Percentiles rank a stretch among this genome's conserved stretches.
Conservation (phyloP, 2,329 filamentous ascomycete genomes). For the Pleochaeta shiraiana region DNA sequence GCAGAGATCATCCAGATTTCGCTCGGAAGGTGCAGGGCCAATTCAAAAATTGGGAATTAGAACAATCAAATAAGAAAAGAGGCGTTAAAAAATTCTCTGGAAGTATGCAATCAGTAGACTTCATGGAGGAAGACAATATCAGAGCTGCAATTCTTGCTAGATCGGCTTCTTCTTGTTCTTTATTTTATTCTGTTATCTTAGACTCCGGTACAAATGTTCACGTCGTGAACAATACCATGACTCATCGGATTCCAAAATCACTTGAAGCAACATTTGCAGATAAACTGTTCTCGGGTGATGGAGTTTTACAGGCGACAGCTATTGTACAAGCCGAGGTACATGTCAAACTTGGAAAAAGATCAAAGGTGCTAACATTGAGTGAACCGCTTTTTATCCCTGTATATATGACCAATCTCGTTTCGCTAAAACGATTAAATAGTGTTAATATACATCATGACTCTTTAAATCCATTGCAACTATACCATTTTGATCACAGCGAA, state of each 20-base stretch:
- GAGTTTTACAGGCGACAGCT: no score
- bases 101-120: not conserved
- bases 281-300: no score
- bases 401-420: constrained; percentile 1
- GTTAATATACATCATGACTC: not conserved
- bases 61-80: not conserved
- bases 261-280: no score
- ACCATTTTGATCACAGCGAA: not conserved
- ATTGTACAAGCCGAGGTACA: not conserved
- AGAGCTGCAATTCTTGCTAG: not conserved
- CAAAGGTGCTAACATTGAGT: not conserved
- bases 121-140: not conserved
- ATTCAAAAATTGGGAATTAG: not conserved
- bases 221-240: not conserved
- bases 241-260: not conserved
- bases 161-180: not conserved
- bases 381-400: not conserved
- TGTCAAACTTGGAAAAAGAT: not conserved
- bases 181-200: not conserved
- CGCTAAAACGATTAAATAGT: not conserved
- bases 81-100: no score
- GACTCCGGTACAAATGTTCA: not conserved
- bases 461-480: not conserved
- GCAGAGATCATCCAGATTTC: not conserved
- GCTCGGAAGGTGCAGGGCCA: not conserved